These are phyloP conservation scores for Leccinum disarticulatum DNA, from an alignment of 768 basidiomycete genomes.

Conservation along the genomic window DNA sequence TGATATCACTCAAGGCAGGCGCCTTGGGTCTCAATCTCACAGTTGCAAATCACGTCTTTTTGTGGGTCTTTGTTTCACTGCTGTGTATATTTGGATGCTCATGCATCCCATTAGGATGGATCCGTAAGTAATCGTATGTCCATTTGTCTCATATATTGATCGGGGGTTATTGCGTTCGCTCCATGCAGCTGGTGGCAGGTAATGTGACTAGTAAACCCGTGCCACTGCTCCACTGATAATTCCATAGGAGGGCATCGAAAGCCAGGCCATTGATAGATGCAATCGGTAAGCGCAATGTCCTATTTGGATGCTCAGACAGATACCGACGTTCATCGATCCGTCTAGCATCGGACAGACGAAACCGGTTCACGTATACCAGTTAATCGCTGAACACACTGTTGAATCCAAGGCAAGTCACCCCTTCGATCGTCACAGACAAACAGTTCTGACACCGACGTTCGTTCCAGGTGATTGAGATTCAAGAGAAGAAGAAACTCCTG, in stretches of 20 bases:
- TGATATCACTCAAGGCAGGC: constrained; percentile 85
- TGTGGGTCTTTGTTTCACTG: constrained; percentile 45
- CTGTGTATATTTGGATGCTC: not conserved
- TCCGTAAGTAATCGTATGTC: constrained; percentile 53
- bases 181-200: constrained; percentile 74
- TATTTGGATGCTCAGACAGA: constrained; percentile 1
- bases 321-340: constrained; percentile 3
- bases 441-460: not conserved
- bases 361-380: constrained; percentile 81
- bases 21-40: constrained; percentile 87
- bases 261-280: constrained; percentile 78
- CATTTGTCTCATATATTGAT: constrained; percentile 13
- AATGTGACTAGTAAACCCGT: constrained; percentile 10
- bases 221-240: constrained; percentile 10
- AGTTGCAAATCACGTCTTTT: constrained; percentile 82
- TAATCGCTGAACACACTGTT: constrained; percentile 87
- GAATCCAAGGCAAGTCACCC: constrained; percentile 68
- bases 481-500: constrained; percentile 78
- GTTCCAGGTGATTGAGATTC: constrained; percentile 73
- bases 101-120: constrained; percentile 59
- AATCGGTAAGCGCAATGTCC: constrained; percentile 51
- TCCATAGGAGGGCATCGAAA: constrained; percentile 73
- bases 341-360: constrained; percentile 76
- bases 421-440: not conserved
- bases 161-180: constrained; percentile 2